phyloP scores from a whole-genome alignment of 106 monocot genomes.

The Apostasia shenzhenica region DNA sequence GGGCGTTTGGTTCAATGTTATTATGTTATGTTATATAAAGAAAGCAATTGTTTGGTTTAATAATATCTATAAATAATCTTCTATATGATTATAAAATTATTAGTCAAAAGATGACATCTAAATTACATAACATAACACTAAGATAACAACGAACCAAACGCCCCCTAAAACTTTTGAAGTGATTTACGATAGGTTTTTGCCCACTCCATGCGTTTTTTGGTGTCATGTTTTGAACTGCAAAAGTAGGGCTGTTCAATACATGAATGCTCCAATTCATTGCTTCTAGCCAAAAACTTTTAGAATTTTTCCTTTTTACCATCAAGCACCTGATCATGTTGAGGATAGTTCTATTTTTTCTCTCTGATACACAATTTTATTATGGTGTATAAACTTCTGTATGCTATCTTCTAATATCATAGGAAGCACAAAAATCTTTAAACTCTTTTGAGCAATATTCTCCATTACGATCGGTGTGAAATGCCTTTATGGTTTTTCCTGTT shows the following conservation, averaged over 20 bases:
- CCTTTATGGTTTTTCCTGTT: not conserved
- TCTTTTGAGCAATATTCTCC: not conserved
- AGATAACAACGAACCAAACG: too few relatives aligned
- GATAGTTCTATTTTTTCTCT: not conserved
- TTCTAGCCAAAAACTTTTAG: not conserved
- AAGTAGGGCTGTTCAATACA: not conserved
- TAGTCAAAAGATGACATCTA: too few relatives aligned
- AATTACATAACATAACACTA: too few relatives aligned
- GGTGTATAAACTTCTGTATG: not conserved
- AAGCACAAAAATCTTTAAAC: not conserved
- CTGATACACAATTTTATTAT: not conserved
- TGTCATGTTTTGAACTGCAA: not conserved
- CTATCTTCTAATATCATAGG: not conserved
- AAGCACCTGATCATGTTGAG: not conserved
- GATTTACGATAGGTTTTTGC: not conserved
- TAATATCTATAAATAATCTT: too few relatives aligned
- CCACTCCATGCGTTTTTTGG: not conserved
- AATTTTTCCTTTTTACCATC: not conserved
- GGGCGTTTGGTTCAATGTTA: too few relatives aligned
- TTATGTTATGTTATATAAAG: too few relatives aligned
- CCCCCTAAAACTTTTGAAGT: not conserved
- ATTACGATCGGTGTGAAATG: not conserved
- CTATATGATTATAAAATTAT: too few relatives aligned
- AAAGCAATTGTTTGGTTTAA: too few relatives aligned
- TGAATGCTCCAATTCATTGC: not conserved